Evolutionary conservation across 257 asterid genomes (phyloP), one percentile per base, ranked within the genome.

Genomic region (Plantago elongata): DNA sequence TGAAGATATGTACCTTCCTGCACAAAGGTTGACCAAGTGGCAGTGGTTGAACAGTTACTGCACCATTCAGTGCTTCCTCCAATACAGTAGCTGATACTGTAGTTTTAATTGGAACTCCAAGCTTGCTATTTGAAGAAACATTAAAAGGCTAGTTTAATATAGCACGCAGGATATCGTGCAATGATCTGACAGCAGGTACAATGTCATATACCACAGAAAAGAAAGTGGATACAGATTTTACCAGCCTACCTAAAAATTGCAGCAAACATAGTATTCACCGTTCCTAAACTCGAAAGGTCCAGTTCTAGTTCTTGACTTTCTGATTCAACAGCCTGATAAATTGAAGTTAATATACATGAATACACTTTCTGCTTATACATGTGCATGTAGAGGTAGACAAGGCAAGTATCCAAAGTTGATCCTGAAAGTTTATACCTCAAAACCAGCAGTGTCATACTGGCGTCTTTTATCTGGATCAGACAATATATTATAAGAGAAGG

Each of bases 241-340:
- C 47, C 45, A 61, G 72, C 78, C 66, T 57, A 89, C 99, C 99
- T 93, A 69, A 93, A 93, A 62, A 93, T 83, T 17, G 99, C 99
- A 69, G 99, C 97, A 71, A 93, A 87, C 95, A 93, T 76, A 40
- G 96, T 93, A 77, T 87, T 89, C 40, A 93, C 96, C 60, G 97
- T 80, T 74, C 97, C 97, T 72, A 93, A 78, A 82, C 90, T 93
- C 68, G 99, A 93, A 77, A 93, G 95, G 71, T 93, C 99, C 65
- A 89, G 80, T 79, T 93, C 97, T 68, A 93, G 77, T n/a, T 89
- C 99, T 72, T 87, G 97, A 74, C 81, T 75, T 76, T 89, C 95
- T 29, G 96, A 77, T 77, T 87, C 99, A 78, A 93, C 94, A 48
- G 95, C 99, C 99, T 89, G 82, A 65, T 44, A 73, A 75, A 67